A percentile compares a stretch with the other conserved stretches of the same genome.
Evolutionary conservation across 1,139 yeast genomes (phyloP).

Genomic region (Blastobotrys elegans): DNA sequence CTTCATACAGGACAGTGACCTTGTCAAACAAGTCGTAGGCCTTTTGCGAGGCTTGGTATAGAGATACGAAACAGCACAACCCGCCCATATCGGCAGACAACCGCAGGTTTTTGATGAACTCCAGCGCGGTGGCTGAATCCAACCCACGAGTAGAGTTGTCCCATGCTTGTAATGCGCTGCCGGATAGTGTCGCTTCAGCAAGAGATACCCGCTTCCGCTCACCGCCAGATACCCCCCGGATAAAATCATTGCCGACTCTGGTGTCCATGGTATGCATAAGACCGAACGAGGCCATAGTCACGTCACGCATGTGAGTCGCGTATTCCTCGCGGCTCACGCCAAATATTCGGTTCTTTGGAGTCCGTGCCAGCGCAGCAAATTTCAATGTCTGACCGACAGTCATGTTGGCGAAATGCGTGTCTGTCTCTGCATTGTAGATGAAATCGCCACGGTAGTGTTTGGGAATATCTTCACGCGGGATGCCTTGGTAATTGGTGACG

Average conservation of each 20-base stretch:
- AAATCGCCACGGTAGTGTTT: too few species aligned
- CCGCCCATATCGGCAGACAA: conserved; percentile 55
- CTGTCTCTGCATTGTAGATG: conserved; percentile 68
- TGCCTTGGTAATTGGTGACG: conserved; percentile 31
- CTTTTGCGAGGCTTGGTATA: conserved; percentile 78
- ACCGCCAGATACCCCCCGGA: conserved; percentile 83
- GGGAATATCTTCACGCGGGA: conserved; percentile 42
- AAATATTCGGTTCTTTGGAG: conserved; percentile 60
- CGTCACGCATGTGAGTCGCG: conserved; percentile 59
- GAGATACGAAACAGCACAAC: conserved; percentile 68
- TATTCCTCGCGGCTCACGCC: conserved; percentile 54
- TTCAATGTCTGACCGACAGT: conserved; percentile 66
- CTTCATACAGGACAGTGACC: conserved; percentile 67
- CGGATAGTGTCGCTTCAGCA: conserved; percentile 57
- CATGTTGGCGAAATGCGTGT: conserved; percentile 66
- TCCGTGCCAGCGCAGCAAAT: conserved; percentile 59
- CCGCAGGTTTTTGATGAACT: conserved; percentile 64
- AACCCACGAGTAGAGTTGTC: conserved; percentile 74
- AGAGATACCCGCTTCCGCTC: too few species aligned
- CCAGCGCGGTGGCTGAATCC: conserved; percentile 72
- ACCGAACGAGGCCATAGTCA: conserved; percentile 70
- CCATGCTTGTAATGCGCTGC: conserved; percentile 64
- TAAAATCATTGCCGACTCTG: conserved; percentile 63
- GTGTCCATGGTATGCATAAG: conserved; percentile 63
- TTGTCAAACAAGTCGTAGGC: conserved; percentile 72